These are phyloP conservation scores for Neonectria magnoliae DNA, from an alignment of 2,329 filamentous ascomycete species.

Conservation along the genomic window DNA sequence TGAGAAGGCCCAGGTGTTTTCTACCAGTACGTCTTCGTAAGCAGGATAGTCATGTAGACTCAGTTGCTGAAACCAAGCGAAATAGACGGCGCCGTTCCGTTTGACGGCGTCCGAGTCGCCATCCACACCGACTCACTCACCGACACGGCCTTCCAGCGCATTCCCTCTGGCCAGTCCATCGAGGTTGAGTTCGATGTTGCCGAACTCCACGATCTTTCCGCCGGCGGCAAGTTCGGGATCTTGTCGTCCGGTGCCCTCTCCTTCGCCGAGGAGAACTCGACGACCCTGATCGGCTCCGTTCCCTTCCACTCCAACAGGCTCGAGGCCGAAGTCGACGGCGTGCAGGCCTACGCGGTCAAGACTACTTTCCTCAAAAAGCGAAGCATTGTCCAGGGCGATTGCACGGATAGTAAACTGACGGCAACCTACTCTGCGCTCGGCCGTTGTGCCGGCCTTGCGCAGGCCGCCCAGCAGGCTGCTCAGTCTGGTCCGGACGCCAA, in stretches of 20 bases:
- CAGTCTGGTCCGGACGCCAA: constrained; percentile 59
- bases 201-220: constrained; percentile 62
- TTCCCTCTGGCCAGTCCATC: constrained; percentile 60
- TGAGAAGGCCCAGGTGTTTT: constrained; percentile 63
- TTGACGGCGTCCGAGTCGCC: constrained; percentile 64
- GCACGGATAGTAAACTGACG: constrained; percentile 58
- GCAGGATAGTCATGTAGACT: neutral
- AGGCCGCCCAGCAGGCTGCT: constrained; percentile 61
- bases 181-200: constrained; percentile 65
- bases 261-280: constrained; percentile 61
- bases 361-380: constrained; percentile 62
- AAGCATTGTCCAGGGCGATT: constrained; percentile 62
- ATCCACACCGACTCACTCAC: constrained; percentile 56
- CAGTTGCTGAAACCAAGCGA: constrained; percentile 6
- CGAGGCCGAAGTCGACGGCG: constrained; percentile 65
- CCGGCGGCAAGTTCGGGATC: constrained; percentile 66
- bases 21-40: constrained; percentile 48
- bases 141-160: constrained; percentile 60
- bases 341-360: constrained; percentile 60
- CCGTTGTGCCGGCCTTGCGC: constrained; percentile 65
- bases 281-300: constrained; percentile 63
- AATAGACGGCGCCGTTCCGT: constrained; percentile 54
- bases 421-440: constrained; percentile 61
- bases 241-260: constrained; percentile 66
- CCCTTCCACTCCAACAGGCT: constrained; percentile 69